Percentiles rank a stretch among this genome's conserved stretches.
Conservation (phyloP, 208 protist species). For the Acanthamoeba lenticulata region DNA sequence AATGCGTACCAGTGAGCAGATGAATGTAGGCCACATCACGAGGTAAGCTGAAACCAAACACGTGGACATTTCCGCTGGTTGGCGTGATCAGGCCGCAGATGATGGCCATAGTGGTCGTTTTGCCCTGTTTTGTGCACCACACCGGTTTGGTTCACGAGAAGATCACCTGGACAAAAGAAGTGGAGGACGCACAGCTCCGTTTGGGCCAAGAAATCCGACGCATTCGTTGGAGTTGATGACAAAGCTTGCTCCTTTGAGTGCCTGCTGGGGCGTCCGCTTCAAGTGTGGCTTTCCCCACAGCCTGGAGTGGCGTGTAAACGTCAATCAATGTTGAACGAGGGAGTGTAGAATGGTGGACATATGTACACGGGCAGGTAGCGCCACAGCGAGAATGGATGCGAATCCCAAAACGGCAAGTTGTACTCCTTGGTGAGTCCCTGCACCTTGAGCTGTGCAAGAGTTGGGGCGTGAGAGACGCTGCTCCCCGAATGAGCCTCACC, state of each 20-base stretch:
- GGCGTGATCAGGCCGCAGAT: conserved; percentile 13
- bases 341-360: too few species aligned
- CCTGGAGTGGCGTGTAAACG: too few species aligned
- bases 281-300: background rate
- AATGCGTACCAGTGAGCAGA: conserved; percentile 8
- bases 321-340: too few species aligned
- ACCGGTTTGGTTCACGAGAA: background rate
- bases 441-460: background rate
- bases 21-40: conserved; percentile 5
- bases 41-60: conserved; percentile 6
- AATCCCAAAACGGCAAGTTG: background rate
- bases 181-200: conserved; percentile 74
- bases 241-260: background rate
- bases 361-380: too few species aligned
- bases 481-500: too few species aligned
- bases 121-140: conserved; percentile 62
- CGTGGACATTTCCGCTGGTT: background rate
- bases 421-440: background rate
- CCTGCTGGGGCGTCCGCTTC: background rate
- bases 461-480: background rate
- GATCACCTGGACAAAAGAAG: too few species aligned
- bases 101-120: conserved; percentile 78
- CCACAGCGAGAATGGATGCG: background rate
- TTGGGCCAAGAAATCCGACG: conserved; percentile 76
- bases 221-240: too few species aligned